Percentiles rank a stretch among this genome's conserved stretches.
Conservation (phyloP, 495 filamentous ascomycete genomes). For the Entonaema liquescens region DNA sequence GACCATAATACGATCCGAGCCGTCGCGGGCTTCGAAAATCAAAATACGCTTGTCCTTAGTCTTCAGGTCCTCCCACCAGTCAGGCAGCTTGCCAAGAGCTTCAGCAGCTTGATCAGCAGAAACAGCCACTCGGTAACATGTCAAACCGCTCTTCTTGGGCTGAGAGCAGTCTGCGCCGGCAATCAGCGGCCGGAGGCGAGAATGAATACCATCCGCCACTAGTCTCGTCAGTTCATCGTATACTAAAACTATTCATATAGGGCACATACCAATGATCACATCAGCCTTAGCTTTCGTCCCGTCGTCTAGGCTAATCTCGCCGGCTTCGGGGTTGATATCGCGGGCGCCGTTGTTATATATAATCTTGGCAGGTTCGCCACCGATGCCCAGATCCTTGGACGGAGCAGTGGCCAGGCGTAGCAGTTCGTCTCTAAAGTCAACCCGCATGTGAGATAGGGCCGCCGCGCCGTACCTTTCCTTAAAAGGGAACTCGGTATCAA, state of each 20-base stretch:
- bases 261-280: slow-evolving; percentile 52
- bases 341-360: slow-evolving; percentile 45
- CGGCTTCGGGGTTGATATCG: slow-evolving; percentile 49
- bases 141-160: slow-evolving; percentile 58
- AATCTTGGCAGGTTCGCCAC: slow-evolving; percentile 41
- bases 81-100: slow-evolving; percentile 37
- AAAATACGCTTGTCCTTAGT: slow-evolving; percentile 43
- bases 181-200: slow-evolving; percentile 49
- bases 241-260: neutral
- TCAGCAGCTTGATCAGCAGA: slow-evolving; percentile 53
- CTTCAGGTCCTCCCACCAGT: slow-evolving; percentile 43
- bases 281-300: slow-evolving; percentile 52
- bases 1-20: slow-evolving; percentile 56
- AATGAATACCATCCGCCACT: slow-evolving; percentile 62
- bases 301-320: slow-evolving; percentile 49
- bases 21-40: slow-evolving; percentile 48
- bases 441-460: slow-evolving; percentile 54
- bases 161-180: slow-evolving; percentile 48
- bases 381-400: slow-evolving; percentile 40
- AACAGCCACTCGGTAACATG: slow-evolving; percentile 62
- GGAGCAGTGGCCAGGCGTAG: slow-evolving; percentile 46
- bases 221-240: neutral
- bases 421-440: slow-evolving; percentile 53
- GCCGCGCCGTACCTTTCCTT: slow-evolving; percentile 52
- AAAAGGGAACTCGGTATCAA: slow-evolving; percentile 44